These are phyloP conservation scores for Sphagnum magellanicum DNA, from an alignment of 228 moss, liverwort and hornwort genomes.

Conservation along the genomic window DNA sequence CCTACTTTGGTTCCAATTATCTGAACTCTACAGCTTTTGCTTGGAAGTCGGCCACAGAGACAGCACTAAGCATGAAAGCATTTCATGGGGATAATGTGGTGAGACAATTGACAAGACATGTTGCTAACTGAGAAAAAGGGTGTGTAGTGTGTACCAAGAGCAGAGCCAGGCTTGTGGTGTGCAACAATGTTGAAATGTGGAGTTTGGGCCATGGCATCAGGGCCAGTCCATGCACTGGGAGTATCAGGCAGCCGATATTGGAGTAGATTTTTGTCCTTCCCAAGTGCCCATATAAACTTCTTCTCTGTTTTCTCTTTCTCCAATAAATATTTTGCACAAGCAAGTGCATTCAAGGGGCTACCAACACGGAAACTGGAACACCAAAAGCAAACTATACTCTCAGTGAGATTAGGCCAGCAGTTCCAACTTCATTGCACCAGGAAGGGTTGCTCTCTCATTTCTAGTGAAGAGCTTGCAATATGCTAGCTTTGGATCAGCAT, in stretches of 20 bases:
- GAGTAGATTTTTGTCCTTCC: constrained; percentile 53
- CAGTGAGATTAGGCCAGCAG: neutral
- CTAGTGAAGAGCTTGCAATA: no score
- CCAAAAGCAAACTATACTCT: neutral
- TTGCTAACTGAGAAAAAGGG: neutral
- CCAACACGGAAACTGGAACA: constrained; percentile 50
- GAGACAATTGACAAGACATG: neutral
- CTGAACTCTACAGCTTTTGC: no score
- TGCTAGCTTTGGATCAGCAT: no score
- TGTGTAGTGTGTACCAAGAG: constrained; percentile 37
- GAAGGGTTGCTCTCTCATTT: no score
- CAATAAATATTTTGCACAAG: constrained; percentile 45
- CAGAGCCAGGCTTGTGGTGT: constrained; percentile 56
- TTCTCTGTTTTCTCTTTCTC: constrained; percentile 75
- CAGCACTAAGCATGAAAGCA: neutral
- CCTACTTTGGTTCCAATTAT: no score
- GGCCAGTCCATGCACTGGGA: constrained; percentile 64
- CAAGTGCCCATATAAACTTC: constrained; percentile 68
- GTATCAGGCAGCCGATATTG: constrained; percentile 74
- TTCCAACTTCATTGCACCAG: no score
- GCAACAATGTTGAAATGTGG: constrained; percentile 54
- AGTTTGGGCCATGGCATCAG: constrained; percentile 33
- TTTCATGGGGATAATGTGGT: no score
- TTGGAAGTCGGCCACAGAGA: no score
- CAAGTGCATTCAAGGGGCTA: constrained; percentile 43